These are phyloP conservation scores for Penicillium canariense DNA, from an alignment of 495 filamentous ascomycete species.

Conservation along the genomic window DNA sequence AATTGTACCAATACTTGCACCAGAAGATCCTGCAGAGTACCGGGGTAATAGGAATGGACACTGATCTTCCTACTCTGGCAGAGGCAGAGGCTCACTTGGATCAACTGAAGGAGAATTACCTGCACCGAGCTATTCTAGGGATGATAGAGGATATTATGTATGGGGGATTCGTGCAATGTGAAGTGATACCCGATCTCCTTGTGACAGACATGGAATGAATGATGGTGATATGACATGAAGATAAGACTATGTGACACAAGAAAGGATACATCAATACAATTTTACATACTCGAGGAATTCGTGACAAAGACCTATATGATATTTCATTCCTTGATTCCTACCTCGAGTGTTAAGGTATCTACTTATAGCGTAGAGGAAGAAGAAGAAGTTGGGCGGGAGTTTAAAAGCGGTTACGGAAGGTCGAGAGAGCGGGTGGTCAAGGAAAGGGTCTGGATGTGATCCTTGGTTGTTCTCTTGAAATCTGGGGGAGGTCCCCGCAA, in stretches of 20 bases:
- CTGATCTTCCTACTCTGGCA: background rate
- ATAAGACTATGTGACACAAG: background rate
- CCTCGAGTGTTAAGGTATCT: too few relatives aligned
- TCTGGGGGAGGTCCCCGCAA: too few relatives aligned
- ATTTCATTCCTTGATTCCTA: too few relatives aligned
- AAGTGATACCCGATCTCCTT: constrained; percentile 6
- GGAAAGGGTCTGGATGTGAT: too few relatives aligned
- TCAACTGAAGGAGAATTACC: constrained; percentile 27
- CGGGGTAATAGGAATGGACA: background rate
- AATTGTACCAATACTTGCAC: constrained; percentile 24
- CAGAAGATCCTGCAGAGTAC: constrained; percentile 11
- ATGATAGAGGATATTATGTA: constrained; percentile 38
- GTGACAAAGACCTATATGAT: too few relatives aligned
- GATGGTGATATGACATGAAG: background rate
- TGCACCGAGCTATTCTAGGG: constrained; percentile 29
- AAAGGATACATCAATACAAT: background rate
- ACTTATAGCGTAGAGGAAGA: too few relatives aligned
- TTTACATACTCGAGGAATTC: too few relatives aligned
- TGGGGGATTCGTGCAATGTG: constrained; percentile 11
- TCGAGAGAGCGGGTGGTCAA: too few relatives aligned
- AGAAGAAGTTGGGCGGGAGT: too few relatives aligned
- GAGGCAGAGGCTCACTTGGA: constrained; percentile 22
- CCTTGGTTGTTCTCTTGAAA: too few relatives aligned
- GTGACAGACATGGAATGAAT: constrained; percentile 6
- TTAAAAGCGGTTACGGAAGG: too few relatives aligned